Conservation (phyloP, 805 yeast species). For the Teunomyces cretensis region DNA sequence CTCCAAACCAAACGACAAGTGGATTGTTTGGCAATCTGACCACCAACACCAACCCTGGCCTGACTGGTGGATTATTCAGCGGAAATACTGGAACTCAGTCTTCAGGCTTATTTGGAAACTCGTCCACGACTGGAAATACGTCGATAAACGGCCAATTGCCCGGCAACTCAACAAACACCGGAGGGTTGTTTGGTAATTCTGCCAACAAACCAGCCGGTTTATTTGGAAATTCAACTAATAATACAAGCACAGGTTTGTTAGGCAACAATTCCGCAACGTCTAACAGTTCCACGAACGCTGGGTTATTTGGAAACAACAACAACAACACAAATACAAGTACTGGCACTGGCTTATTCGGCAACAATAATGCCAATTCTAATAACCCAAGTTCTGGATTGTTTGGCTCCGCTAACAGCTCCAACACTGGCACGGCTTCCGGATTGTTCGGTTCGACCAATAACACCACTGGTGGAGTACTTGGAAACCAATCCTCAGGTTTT, state of each 20-base stretch:
- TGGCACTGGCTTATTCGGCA: slow-evolving; percentile 22
- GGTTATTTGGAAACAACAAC: slow-evolving; percentile 20
- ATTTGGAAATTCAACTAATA: neutral
- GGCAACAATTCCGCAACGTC: no score
- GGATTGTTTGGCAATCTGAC: slow-evolving; percentile 6
- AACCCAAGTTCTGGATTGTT: slow-evolving; percentile 11
- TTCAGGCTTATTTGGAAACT: slow-evolving; percentile 14
- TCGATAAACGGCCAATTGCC: slow-evolving; percentile 19
- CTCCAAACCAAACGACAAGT: slow-evolving; percentile 13
- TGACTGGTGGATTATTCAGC: slow-evolving; percentile 1
- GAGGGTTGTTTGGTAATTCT: slow-evolving; percentile 21
- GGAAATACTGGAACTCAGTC: slow-evolving; percentile 4
- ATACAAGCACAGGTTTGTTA: slow-evolving; percentile 14
- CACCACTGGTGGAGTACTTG: neutral
- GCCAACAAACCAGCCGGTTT: neutral
- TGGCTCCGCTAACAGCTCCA: slow-evolving; percentile 8
- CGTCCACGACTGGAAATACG: slow-evolving; percentile 5
- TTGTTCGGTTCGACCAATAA: neutral
- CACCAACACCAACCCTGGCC: slow-evolving; percentile 4
- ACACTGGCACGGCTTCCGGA: slow-evolving; percentile 3
- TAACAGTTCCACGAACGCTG: no score
- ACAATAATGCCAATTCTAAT: slow-evolving; percentile 8
- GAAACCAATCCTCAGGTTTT: no score
- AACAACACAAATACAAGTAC: slow-evolving; percentile 6
- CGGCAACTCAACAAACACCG: slow-evolving; percentile 15